Evolutionary conservation across 2,329 filamentous ascomycete genomes (phyloP).

Genomic region (Ambrosiella xylebori): DNA sequence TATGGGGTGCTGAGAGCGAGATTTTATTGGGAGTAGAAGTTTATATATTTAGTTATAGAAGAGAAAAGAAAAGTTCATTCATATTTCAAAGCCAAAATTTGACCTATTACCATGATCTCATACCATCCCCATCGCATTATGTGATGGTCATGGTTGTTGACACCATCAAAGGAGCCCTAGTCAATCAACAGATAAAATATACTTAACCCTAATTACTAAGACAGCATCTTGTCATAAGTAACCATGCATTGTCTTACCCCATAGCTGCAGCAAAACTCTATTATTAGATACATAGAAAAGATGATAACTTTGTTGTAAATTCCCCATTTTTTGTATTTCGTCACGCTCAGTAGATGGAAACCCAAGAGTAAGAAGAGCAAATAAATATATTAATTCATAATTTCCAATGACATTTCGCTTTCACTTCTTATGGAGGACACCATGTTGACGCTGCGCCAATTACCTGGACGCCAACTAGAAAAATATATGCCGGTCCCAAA

Average conservation of each 20-base stretch:
- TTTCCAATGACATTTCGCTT: background rate
- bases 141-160: background rate
- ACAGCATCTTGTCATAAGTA: too few species aligned
- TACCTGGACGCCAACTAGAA: slow-evolving; percentile 12
- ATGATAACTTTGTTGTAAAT: background rate
- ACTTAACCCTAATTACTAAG: background rate
- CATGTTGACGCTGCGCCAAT: slow-evolving; percentile 6
- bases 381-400: slow-evolving; percentile 16
- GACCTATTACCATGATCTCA: too few species aligned
- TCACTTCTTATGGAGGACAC: background rate
- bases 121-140: background rate
- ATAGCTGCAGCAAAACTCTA: background rate
- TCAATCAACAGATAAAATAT: background rate
- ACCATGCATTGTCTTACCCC: background rate
- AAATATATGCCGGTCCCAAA: slow-evolving; percentile 15
- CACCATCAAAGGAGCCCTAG: background rate
- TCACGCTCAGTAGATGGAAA: slow-evolving; percentile 4
- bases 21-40: background rate
- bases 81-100: background rate
- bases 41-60: background rate
- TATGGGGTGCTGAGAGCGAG: slow-evolving; percentile 17
- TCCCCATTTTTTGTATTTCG: slow-evolving; percentile 10
- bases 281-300: background rate
- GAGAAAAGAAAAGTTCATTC: background rate
- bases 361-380: slow-evolving; percentile 1